Conservation (phyloP, 257 asterid species). For the Rehmannia glutinosa region DNA sequence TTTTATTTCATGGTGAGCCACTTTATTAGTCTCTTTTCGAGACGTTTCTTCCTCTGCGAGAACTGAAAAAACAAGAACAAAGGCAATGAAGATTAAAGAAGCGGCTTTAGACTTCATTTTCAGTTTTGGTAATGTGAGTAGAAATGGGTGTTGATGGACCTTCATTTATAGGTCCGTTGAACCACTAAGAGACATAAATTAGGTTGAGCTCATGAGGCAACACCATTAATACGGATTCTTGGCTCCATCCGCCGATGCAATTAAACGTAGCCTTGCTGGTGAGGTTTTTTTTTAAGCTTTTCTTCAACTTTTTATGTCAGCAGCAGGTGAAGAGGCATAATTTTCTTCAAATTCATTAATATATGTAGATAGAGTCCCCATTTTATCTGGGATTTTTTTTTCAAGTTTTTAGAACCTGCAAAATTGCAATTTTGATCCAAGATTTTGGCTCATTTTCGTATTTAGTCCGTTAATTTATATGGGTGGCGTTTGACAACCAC, state of each 20-base stretch:
- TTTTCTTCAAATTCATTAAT: not conserved
- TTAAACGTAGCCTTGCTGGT: conserved; percentile 11
- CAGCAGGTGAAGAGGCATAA: conserved; percentile 2
- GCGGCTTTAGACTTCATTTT: conserved; percentile 26
- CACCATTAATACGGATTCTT: conserved; percentile 13
- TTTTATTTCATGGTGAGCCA: conserved; percentile 2
- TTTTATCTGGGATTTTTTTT: not conserved
- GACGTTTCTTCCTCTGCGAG: conserved; percentile 14
- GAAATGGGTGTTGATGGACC: not conserved
- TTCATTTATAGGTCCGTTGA: conserved; percentile 22
- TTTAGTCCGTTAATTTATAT: too few species aligned
- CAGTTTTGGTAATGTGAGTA: not conserved
- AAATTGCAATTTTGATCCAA: too few species aligned
- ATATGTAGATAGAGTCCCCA: not conserved
- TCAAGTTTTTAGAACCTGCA: too few species aligned
- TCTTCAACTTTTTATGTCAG: conserved; percentile 20
- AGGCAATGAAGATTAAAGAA: conserved; percentile 19
- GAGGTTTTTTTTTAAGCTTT: conserved; percentile 2
- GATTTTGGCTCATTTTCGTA: too few species aligned
- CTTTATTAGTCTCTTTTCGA: not conserved
- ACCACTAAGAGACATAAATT: not conserved
- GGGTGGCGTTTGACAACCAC: too few species aligned
- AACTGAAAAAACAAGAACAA: conserved; percentile 21
- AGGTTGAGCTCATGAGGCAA: conserved; percentile 10
- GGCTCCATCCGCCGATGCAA: conserved; percentile 4